Percentiles rank a stretch among this genome's conserved stretches.
Evolutionary conservation across 2,329 filamentous ascomycete species (phyloP).

Genomic region (Diaporthe batatas): DNA sequence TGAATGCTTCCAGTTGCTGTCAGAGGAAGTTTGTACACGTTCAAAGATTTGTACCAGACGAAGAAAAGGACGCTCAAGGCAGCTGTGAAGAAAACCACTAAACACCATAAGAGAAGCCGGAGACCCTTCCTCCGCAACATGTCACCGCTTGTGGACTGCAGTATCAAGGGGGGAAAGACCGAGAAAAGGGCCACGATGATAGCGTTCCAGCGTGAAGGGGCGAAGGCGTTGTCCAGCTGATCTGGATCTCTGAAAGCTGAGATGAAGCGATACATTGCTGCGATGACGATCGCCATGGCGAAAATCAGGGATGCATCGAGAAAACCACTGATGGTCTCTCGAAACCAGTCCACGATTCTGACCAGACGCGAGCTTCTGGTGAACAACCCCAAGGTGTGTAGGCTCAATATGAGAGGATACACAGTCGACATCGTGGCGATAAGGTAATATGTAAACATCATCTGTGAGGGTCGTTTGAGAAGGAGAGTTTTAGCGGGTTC

Average conservation of each 20-base stretch:
- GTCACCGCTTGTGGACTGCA: conserved; percentile 1
- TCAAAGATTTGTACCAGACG: neutral
- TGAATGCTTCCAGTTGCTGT: neutral
- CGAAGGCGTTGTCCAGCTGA: neutral
- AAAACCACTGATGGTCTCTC: conserved; percentile 10
- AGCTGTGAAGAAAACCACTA: neutral
- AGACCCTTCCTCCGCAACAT: conserved; percentile 12
- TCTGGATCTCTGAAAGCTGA: neutral
- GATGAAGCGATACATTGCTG: neutral
- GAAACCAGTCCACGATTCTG: neutral
- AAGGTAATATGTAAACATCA: conserved; percentile 17
- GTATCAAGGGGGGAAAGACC: neutral
- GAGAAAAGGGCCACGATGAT: conserved; percentile 8
- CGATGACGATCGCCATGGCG: neutral
- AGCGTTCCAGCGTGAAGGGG: conserved; percentile 1
- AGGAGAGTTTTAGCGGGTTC: neutral
- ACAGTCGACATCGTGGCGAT: neutral
- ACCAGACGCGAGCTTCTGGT: neutral
- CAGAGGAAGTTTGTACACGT: neutral
- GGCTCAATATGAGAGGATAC: neutral
- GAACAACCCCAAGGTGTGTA: neutral
- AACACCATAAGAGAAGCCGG: conserved; percentile 1
- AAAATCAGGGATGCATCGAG: conserved; percentile 12
- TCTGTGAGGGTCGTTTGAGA: neutral
- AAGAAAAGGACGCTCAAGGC: neutral